These are phyloP conservation scores for Nannochloropsis gaditana DNA, from an alignment of 108 stramenopile genomes.

Conservation along the genomic window DNA sequence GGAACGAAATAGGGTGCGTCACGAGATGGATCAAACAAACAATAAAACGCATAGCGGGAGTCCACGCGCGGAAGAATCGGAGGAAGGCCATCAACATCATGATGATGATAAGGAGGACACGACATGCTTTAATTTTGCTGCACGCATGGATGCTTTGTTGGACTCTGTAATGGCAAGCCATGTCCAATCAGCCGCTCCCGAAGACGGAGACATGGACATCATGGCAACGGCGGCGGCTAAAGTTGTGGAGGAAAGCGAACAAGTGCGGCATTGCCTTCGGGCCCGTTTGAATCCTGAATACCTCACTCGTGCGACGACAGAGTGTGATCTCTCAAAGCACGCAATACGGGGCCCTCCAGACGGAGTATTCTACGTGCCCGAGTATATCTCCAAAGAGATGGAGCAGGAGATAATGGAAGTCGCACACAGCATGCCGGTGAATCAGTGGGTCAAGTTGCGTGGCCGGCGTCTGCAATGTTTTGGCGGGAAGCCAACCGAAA, in stretches of 20 bases:
- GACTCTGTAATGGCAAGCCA: background rate
- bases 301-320: background rate
- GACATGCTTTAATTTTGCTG: background rate
- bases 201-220: background rate
- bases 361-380: slow-evolving; percentile 37
- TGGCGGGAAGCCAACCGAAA: slow-evolving; percentile 41
- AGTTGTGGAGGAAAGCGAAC: slow-evolving; percentile 3
- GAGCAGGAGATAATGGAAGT: slow-evolving; percentile 22
- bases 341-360: background rate
- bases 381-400: slow-evolving; percentile 35
- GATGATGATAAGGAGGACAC: slow-evolving; percentile 9
- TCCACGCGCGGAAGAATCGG: background rate
- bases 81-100: background rate
- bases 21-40: background rate
- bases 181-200: background rate
- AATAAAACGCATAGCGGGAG: background rate
- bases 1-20: slow-evolving; percentile 22
- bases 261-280: background rate
- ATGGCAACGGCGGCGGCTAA: background rate
- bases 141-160: slow-evolving; percentile 1
- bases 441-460: slow-evolving; percentile 38
- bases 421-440: slow-evolving; percentile 3
- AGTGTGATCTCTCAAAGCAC: background rate
- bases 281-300: slow-evolving; percentile 10
- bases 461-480: slow-evolving; percentile 44